These are phyloP conservation scores for Corinectria fuckeliana DNA, from an alignment of 2,329 filamentous ascomycete genomes.

Conservation along the genomic window DNA sequence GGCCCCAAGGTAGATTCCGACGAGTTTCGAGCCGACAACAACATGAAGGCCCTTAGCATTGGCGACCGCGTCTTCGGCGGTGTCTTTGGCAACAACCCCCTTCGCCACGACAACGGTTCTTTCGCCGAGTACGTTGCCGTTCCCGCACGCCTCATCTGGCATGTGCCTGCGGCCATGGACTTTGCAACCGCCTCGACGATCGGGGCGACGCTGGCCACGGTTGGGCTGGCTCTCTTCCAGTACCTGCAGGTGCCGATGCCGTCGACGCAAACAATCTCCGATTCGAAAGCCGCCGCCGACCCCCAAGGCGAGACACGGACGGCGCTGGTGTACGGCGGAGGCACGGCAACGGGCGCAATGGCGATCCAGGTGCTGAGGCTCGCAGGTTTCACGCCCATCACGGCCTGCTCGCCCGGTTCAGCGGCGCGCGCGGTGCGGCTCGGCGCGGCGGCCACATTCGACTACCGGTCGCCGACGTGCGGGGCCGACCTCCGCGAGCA, in stretches of 20 bases:
- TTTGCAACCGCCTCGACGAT: constrained; percentile 10
- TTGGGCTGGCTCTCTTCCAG: constrained; percentile 17
- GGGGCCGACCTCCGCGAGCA: constrained; percentile 12
- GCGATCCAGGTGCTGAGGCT: constrained; percentile 18
- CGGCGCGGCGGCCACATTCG: constrained; percentile 9
- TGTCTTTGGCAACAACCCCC: constrained; percentile 24
- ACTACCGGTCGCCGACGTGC: constrained; percentile 12
- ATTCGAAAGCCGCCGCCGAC: neutral
- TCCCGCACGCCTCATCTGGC: constrained; percentile 17
- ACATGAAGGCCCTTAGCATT: constrained; percentile 10
- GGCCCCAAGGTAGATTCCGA: constrained; percentile 16
- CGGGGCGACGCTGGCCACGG: constrained; percentile 21
- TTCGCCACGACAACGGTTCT: constrained; percentile 19
- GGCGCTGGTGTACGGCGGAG: constrained; percentile 15
- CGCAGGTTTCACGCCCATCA: constrained; percentile 10
- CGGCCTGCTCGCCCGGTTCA: constrained; percentile 8
- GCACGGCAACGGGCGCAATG: constrained; percentile 12
- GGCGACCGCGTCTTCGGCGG: constrained; percentile 22
- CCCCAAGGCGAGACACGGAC: neutral
- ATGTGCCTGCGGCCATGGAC: constrained; percentile 12
- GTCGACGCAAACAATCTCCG: neutral
- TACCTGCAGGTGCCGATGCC: constrained; percentile 16
- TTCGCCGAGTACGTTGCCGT: constrained; percentile 24
- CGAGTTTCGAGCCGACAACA: constrained; percentile 16
- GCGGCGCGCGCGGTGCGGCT: constrained; percentile 1